phyloP scores from a whole-genome alignment of 2,329 filamentous ascomycete genomes.

The Colletotrichum destructivum region DNA sequence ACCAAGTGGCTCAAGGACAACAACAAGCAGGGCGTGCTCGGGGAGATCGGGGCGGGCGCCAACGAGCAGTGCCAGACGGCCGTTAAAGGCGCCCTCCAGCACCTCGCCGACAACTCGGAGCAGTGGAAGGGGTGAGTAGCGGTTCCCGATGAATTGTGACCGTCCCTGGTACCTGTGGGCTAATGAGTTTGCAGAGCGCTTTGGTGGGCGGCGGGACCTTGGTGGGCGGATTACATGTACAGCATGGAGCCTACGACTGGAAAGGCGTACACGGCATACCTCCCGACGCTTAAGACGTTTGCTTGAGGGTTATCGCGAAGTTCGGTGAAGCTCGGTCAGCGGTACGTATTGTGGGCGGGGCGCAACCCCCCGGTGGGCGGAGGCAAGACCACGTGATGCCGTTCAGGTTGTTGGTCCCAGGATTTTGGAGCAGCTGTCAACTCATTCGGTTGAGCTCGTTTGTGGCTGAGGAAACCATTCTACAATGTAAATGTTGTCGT shows the following conservation, averaged over 20 bases:
- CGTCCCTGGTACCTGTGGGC: neutral
- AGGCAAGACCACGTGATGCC: no score
- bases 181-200: conserved; percentile 54
- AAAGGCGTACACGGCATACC: conserved; percentile 50
- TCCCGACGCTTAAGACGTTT: conserved; percentile 35
- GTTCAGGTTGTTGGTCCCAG: no score
- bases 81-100: conserved; percentile 62
- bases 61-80: conserved; percentile 63
- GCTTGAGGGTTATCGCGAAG: conserved; percentile 10
- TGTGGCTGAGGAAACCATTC: neutral
- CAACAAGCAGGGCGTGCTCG: conserved; percentile 64
- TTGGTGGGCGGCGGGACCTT: conserved; percentile 66
- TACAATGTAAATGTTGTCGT: conserved; percentile 27
- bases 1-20: conserved; percentile 65
- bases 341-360: neutral
- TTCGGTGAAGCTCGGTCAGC: neutral
- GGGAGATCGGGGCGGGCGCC: conserved; percentile 65
- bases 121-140: conserved; percentile 61
- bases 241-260: conserved; percentile 56
- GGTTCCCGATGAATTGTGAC: neutral
- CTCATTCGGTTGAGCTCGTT: neutral
- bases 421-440: no score
- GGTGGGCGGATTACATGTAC: conserved; percentile 64
- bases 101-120: conserved; percentile 64
- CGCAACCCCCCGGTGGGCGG: neutral